These are phyloP conservation scores for Aphanomyces stellatus DNA, from an alignment of 352 stramenopile genomes.

Conservation along the genomic window DNA sequence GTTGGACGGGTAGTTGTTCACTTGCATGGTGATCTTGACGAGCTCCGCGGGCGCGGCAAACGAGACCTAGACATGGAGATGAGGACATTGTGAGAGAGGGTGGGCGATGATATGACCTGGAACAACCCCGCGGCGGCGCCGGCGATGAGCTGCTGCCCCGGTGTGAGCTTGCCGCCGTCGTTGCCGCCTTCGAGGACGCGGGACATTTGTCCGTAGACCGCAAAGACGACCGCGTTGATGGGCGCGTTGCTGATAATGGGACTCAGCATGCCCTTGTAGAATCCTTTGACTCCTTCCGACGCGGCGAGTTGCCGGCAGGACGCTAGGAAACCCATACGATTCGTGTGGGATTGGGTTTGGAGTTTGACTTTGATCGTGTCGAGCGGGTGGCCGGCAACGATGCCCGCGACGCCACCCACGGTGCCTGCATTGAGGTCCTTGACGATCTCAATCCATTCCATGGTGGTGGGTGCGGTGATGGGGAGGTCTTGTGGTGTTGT, in stretches of 20 bases:
- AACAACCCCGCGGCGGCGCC: conserved; percentile 51
- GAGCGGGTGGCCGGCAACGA: conserved; percentile 69
- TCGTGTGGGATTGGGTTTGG: conserved; percentile 38
- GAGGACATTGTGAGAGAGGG: too few relatives aligned
- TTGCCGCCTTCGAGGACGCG: conserved; percentile 34
- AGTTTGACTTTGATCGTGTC: conserved; percentile 83
- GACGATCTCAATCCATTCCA: conserved; percentile 74
- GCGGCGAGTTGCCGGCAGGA: conserved; percentile 40
- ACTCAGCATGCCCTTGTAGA: conserved; percentile 69
- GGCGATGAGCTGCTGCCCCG: conserved; percentile 43
- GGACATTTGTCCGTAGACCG: conserved; percentile 54
- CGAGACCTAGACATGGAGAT: conserved; percentile 23
- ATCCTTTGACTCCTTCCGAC: conserved; percentile 47
- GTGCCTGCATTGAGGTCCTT: conserved; percentile 81
- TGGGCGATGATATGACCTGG: too few relatives aligned
- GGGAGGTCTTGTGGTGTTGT: background rate
- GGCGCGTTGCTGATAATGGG: conserved; percentile 74
- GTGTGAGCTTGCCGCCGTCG: conserved; percentile 27
- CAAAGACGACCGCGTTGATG: conserved; percentile 83
- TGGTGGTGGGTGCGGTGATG: too few relatives aligned
- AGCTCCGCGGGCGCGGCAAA: conserved; percentile 68
- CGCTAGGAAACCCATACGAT: conserved; percentile 29
- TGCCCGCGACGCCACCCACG: conserved; percentile 64
- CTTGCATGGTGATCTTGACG: conserved; percentile 80
- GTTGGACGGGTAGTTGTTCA: conserved; percentile 36